Evolutionary conservation across 805 yeast genomes (phyloP).

Genomic region (Sungouiella blattae): DNA sequence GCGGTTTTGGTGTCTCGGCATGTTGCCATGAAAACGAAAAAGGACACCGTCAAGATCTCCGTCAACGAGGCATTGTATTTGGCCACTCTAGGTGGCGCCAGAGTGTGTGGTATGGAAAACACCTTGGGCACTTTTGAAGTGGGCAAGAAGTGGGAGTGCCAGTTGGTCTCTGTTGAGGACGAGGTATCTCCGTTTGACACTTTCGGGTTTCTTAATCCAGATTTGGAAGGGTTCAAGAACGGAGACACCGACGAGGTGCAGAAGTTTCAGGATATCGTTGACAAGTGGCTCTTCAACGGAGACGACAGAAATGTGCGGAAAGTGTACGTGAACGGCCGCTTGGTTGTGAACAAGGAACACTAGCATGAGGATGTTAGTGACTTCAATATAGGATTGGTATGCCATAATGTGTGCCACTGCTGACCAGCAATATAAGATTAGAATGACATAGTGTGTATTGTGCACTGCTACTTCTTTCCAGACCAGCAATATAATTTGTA

Average conservation of each 20-base stretch:
- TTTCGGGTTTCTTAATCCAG: background rate
- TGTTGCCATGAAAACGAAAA: slow-evolving; percentile 44
- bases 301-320: background rate
- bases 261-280: background rate
- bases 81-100: background rate
- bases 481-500: no score
- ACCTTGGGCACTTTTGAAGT: background rate
- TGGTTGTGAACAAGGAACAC: background rate
- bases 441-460: no score
- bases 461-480: no score
- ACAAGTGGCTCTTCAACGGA: background rate
- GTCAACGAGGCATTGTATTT: background rate
- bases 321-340: slow-evolving; percentile 15
- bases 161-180: background rate
- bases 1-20: slow-evolving; percentile 72
- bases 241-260: background rate
- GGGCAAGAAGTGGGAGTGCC: background rate
- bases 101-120: background rate
- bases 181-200: background rate
- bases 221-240: background rate
- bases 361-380: no score
- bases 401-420: no score
- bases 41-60: background rate
- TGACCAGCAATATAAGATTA: no score
- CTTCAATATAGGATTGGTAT: no score